Conservation (phyloP, 192 early-diverging fungal species). For the Dissophora ornata region DNA sequence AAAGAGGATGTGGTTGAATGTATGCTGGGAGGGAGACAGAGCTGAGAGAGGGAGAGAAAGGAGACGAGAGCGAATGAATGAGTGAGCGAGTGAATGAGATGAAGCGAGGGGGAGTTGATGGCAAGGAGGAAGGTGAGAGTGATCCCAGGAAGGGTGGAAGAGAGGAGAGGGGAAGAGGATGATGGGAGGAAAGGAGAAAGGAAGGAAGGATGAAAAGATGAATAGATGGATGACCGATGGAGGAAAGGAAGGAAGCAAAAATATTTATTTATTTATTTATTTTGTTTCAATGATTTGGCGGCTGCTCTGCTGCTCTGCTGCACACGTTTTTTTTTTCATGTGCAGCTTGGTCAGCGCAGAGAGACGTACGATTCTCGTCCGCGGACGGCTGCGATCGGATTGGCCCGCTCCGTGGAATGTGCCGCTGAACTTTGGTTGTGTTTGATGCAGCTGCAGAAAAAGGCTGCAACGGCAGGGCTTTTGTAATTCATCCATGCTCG, state of each 20-base stretch:
- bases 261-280: neutral
- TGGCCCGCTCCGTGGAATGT: too few relatives aligned
- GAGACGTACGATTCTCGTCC: too few relatives aligned
- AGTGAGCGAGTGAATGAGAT: neutral
- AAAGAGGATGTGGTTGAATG: neutral
- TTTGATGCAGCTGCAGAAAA: too few relatives aligned
- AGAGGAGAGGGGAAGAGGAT: conserved; percentile 2
- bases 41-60: neutral
- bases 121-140: neutral
- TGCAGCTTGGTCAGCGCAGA: too few relatives aligned
- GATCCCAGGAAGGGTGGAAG: neutral
- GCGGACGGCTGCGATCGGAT: too few relatives aligned
- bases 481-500: too few relatives aligned
- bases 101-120: conserved; percentile 1
- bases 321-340: too few relatives aligned
- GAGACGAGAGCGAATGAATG: conserved; percentile 2
- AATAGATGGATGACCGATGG: conserved; percentile 2
- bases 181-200: conserved; percentile 7
- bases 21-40: neutral
- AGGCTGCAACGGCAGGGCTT: too few relatives aligned
- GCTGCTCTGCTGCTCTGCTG: too few relatives aligned
- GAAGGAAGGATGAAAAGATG: neutral
- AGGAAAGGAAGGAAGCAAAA: neutral
- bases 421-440: too few relatives aligned
- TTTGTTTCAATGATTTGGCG: too few relatives aligned